These are phyloP conservation scores for Acanthochlamys bracteata DNA, from an alignment of 106 monocot genomes.

Conservation along the genomic window DNA sequence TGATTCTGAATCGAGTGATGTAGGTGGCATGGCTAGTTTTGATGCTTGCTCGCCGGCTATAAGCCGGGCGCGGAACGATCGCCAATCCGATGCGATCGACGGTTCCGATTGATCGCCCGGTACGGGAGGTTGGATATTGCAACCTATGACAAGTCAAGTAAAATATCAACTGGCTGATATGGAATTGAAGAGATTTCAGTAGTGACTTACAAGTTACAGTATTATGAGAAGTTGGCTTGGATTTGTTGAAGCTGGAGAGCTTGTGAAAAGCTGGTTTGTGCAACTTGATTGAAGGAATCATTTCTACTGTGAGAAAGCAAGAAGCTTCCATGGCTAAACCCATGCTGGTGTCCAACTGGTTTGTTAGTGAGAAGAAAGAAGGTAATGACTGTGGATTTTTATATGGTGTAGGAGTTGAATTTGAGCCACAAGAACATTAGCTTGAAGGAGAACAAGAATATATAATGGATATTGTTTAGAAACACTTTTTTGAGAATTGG, in stretches of 20 bases:
- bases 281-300: constrained; percentile 19
- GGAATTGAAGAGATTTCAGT: neutral
- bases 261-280: neutral
- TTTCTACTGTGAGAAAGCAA: constrained; percentile 34
- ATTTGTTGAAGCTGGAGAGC: constrained; percentile 2
- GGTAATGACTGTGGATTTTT: neutral
- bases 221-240: neutral
- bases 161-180: neutral
- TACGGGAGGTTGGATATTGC: constrained; percentile 14
- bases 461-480: constrained; percentile 10
- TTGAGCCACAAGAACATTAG: constrained; percentile 11
- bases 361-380: neutral
- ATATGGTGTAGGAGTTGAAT: neutral
- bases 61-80: constrained; percentile 76
- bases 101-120: constrained; percentile 19
- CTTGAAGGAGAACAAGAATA: neutral
- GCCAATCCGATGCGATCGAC: constrained; percentile 49
- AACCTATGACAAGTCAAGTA: constrained; percentile 16
- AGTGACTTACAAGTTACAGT: constrained; percentile 19
- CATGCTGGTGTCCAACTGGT: neutral
- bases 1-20: neutral
- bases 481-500: constrained; percentile 3
- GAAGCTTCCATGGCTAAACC: constrained; percentile 48
- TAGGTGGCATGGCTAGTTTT: neutral
- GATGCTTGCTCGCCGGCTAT: constrained; percentile 41